Conservation (phyloP, 306 rosid genomes). For the Vachellia pachyceras region DNA sequence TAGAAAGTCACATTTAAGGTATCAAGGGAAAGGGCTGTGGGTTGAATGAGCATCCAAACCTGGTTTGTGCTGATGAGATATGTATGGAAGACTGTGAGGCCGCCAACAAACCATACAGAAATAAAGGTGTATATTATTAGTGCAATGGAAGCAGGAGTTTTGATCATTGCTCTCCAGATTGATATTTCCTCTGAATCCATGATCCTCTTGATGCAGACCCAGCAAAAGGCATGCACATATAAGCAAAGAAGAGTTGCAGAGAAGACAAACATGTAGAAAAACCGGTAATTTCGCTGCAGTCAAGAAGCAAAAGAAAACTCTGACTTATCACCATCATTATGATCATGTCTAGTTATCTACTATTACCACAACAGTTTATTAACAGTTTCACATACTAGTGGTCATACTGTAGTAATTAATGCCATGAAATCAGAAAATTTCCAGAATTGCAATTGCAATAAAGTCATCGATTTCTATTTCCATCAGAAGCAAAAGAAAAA, state of each 20-base stretch:
- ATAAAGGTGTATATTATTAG: conserved; percentile 61
- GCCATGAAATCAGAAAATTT: conserved; percentile 12
- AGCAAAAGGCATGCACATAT: conserved; percentile 72
- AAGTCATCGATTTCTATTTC: background rate
- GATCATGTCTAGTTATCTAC: conserved; percentile 18
- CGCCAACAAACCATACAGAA: conserved; percentile 74
- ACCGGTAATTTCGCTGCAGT: conserved; percentile 77
- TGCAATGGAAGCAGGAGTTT: conserved; percentile 69
- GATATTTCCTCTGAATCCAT: conserved; percentile 51
- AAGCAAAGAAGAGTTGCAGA: conserved; percentile 70
- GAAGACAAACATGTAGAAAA: conserved; percentile 67
- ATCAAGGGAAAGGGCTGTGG: conserved; percentile 7
- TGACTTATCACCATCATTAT: conserved; percentile 28
- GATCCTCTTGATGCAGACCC: conserved; percentile 69
- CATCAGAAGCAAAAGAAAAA: background rate
- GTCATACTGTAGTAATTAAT: conserved; percentile 1
- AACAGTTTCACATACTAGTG: conserved; percentile 5
- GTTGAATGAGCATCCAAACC: conserved; percentile 45
- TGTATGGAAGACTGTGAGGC: conserved; percentile 67
- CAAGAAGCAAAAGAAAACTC: conserved; percentile 3
- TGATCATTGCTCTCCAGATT: conserved; percentile 68
- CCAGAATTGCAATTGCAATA: conserved; percentile 12
- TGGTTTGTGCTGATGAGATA: conserved; percentile 80
- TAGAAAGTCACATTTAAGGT: conserved; percentile 1
- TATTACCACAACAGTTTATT: conserved; percentile 3